phyloP scores from a whole-genome alignment of 306 rosid species.

The Lotus japonicus region DNA sequence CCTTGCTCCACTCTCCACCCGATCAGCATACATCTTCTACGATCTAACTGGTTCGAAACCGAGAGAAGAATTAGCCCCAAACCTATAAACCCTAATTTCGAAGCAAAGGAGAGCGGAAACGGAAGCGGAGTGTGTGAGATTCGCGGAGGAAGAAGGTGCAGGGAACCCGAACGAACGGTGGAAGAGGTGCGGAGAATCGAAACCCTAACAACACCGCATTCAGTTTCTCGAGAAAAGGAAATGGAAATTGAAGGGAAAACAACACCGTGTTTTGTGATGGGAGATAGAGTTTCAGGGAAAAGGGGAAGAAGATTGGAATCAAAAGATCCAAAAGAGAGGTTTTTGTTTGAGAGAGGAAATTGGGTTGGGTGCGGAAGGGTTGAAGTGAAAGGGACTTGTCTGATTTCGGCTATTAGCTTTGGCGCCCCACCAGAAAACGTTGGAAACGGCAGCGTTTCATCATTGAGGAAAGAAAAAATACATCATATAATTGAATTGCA shows the following conservation, averaged over 20 bases:
- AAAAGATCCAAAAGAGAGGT: neutral
- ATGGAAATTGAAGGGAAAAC: neutral
- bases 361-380: neutral
- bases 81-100: constrained; percentile 31
- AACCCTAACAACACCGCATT: constrained; percentile 26
- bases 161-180: neutral
- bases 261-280: neutral
- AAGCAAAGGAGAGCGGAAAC: neutral
- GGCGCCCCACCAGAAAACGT: neutral
- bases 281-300: neutral
- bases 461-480: too few relatives aligned
- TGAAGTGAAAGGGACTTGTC: neutral
- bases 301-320: neutral
- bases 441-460: neutral
- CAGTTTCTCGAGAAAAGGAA: neutral
- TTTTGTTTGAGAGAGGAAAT: neutral
- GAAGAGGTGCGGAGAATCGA: neutral
- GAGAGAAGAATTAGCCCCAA: constrained; percentile 7
- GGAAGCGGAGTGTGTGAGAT: neutral
- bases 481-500: too few relatives aligned
- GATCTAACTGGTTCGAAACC: constrained; percentile 3
- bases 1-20: constrained; percentile 60
- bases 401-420: neutral
- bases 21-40: constrained; percentile 81
- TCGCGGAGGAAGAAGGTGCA: neutral